phyloP scores from a whole-genome alignment of 2,329 filamentous ascomycete genomes.

The Fusarium sp. region DNA sequence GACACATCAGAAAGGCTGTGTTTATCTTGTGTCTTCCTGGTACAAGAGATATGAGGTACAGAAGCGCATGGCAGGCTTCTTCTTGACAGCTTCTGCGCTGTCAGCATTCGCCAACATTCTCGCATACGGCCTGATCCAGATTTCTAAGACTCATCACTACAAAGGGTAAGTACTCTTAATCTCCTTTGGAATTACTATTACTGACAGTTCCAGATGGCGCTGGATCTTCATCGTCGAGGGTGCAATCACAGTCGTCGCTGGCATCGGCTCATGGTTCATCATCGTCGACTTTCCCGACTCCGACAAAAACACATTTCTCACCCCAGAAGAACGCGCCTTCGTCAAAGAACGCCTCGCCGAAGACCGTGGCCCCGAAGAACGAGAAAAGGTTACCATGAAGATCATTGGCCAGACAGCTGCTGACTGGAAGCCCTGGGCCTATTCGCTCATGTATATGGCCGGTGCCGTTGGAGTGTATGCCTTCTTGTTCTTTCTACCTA shows the following conservation, averaged over 20 bases:
- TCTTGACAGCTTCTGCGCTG: constrained; percentile 7
- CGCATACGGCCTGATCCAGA: constrained; percentile 22
- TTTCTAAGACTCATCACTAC: constrained; percentile 17
- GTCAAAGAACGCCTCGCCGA: constrained; percentile 12
- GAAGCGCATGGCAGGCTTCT: constrained; percentile 25
- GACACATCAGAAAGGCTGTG: constrained; percentile 1
- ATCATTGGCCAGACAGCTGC: neutral
- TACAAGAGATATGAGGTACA: constrained; percentile 28
- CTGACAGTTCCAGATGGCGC: no score
- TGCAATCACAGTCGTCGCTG: constrained; percentile 17
- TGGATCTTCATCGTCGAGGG: constrained; percentile 36
- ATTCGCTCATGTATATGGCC: constrained; percentile 27
- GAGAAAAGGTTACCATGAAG: constrained; percentile 10
- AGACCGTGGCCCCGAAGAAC: constrained; percentile 17
- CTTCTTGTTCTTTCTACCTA: constrained; percentile 11
- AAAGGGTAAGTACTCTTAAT: no score
- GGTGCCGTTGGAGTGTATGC: constrained; percentile 29
- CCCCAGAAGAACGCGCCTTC: constrained; percentile 9
- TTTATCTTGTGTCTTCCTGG: constrained; percentile 25
- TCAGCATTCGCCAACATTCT: constrained; percentile 30
- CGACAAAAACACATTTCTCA: constrained; percentile 19
- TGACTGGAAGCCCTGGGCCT: constrained; percentile 32
- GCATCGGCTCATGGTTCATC: constrained; percentile 29
- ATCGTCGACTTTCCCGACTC: constrained; percentile 34
- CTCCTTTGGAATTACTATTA: no score